A percentile compares a stretch with the other conserved stretches of the same genome.
phyloP scores from a whole-genome alignment of 225 moss, liverwort and hornwort species.

The Marchantia paleacea region DNA sequence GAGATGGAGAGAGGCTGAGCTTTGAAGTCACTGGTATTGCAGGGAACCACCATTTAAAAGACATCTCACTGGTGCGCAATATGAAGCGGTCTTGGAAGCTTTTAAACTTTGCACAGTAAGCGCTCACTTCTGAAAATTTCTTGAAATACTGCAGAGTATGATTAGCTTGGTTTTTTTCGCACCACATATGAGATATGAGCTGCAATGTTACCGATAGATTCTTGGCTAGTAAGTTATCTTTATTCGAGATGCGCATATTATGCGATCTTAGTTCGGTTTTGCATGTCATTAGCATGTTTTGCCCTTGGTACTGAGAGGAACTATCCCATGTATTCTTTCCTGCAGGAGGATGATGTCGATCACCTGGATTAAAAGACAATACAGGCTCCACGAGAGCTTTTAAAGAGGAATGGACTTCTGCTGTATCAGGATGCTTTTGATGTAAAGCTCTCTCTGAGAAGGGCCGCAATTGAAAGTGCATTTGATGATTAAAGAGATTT shows the following conservation, averaged over 20 bases:
- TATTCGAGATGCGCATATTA: too few species aligned
- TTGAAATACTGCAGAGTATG: too few species aligned
- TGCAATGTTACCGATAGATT: too few species aligned
- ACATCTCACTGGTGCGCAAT: slow-evolving; percentile 27
- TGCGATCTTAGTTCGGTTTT: background rate
- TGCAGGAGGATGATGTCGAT: slow-evolving; percentile 23
- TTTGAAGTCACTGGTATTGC: background rate
- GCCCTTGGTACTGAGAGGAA: background rate
- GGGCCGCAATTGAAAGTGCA: slow-evolving; percentile 26
- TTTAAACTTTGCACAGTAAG: slow-evolving; percentile 2
- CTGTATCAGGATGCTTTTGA: slow-evolving; percentile 24
- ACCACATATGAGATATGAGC: too few species aligned
- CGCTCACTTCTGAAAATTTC: background rate
- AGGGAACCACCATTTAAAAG: slow-evolving; percentile 9
- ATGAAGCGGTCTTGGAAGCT: slow-evolving; percentile 1
- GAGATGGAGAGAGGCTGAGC: background rate
- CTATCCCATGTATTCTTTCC: background rate
- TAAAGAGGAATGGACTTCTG: slow-evolving; percentile 21
- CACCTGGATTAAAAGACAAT: slow-evolving; percentile 17
- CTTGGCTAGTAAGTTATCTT: too few species aligned
- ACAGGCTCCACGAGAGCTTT: slow-evolving; percentile 19
- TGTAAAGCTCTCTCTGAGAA: slow-evolving; percentile 13
- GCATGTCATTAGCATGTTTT: background rate
- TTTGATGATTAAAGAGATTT: slow-evolving; percentile 25
- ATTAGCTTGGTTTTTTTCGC: too few species aligned